Conservation (phyloP, 768 basidiomycete genomes). For the Mycena sanguinolenta region DNA sequence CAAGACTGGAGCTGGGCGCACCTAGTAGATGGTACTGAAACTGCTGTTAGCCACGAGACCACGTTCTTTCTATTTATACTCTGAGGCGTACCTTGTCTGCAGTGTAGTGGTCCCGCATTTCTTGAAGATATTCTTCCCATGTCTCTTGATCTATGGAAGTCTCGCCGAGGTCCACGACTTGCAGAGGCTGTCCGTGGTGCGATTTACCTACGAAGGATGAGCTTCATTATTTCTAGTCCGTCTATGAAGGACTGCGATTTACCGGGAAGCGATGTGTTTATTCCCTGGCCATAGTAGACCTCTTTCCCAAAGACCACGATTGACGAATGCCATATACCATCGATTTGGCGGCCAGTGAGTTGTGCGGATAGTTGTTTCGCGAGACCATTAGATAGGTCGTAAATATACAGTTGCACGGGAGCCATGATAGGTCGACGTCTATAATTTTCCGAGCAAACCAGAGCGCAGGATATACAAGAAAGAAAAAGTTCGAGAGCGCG, state of each 20-base stretch:
- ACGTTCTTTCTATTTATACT: background rate
- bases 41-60: background rate
- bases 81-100: conserved; percentile 79
- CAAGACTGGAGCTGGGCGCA: conserved; percentile 41
- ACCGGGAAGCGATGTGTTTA: conserved; percentile 78
- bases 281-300: conserved; percentile 92
- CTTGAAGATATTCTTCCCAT: conserved; percentile 85
- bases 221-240: too few relatives aligned
- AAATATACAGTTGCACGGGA: conserved; percentile 85
- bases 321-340: conserved; percentile 97
- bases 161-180: conserved; percentile 80
- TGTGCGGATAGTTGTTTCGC: conserved; percentile 83
- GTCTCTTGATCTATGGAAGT: conserved; percentile 88
- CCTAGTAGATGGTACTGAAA: conserved; percentile 88
- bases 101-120: conserved; percentile 85
- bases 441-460: background rate
- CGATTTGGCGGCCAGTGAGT: conserved; percentile 90
- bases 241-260: too few relatives aligned
- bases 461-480: background rate
- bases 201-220: too few relatives aligned
- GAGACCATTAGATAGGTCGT: conserved; percentile 91
- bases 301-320: conserved; percentile 90
- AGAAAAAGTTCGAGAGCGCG: background rate
- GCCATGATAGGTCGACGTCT: conserved; percentile 9
- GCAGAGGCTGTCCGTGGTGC: conserved; percentile 82